Evolutionary conservation across 371 early-diverging fungal genomes (phyloP).

Genomic region (Nosema granulosis): DNA sequence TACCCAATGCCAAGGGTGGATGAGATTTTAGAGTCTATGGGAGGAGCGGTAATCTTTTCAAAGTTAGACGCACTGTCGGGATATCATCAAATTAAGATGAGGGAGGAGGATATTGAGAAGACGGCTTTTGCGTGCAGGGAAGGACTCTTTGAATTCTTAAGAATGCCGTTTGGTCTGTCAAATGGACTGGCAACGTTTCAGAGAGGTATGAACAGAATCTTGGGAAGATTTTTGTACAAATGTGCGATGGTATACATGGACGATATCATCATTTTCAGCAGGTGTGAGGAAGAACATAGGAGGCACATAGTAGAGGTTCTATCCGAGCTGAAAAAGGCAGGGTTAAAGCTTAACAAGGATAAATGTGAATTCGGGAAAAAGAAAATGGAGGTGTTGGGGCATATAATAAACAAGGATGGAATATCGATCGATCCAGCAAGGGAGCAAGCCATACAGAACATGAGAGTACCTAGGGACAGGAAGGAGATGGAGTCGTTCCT

Average conservation of each 20-base stretch:
- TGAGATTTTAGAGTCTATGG: neutral
- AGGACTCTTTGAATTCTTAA: slow-evolving; percentile 63
- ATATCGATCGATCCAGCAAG: slow-evolving; percentile 8
- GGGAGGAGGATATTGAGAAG: slow-evolving; percentile 3
- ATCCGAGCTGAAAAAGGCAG: neutral
- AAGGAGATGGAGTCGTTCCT: neutral
- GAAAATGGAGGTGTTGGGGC: slow-evolving; percentile 43
- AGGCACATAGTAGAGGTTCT: slow-evolving; percentile 12
- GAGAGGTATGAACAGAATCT: slow-evolving; percentile 43
- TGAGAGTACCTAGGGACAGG: neutral
- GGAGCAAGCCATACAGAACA: slow-evolving; percentile 6
- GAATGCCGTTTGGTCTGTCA: slow-evolving; percentile 37
- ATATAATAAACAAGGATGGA: neutral
- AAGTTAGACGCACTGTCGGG: slow-evolving; percentile 39
- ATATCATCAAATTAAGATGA: slow-evolving; percentile 65
- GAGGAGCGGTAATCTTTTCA: neutral
- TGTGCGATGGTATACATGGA: slow-evolving; percentile 29
- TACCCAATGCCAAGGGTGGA: neutral
- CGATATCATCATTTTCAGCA: slow-evolving; percentile 29
- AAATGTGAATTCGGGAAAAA: slow-evolving; percentile 17
- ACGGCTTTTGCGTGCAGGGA: slow-evolving; percentile 65
- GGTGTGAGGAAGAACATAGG: slow-evolving; percentile 10
- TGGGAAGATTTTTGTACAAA: neutral
- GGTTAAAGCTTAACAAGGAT: neutral
- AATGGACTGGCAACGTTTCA: slow-evolving; percentile 53